These are phyloP conservation scores for Fusarium proliferatum DNA, from an alignment of 2,329 filamentous ascomycete genomes.

Conservation along the genomic window DNA sequence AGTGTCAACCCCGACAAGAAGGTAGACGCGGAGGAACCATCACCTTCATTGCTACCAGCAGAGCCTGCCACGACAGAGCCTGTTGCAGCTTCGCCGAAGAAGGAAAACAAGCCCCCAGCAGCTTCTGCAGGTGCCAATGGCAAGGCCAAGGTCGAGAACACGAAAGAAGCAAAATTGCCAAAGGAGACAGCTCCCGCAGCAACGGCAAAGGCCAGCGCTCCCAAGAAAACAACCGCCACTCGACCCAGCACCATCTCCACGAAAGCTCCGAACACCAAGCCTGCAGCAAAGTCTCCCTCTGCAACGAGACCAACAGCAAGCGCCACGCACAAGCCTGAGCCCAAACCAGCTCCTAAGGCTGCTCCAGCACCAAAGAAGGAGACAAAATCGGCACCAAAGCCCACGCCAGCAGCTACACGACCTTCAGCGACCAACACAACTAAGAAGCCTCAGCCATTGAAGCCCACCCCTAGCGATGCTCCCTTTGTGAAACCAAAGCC, in stretches of 20 bases:
- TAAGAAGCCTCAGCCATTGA: conserved; percentile 59
- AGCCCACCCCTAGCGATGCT: conserved; percentile 53
- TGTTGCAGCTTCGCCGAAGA: conserved; percentile 21
- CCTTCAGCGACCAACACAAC: conserved; percentile 47
- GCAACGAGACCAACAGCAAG: conserved; percentile 40
- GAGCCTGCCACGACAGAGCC: conserved; percentile 27
- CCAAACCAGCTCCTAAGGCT: conserved; percentile 48
- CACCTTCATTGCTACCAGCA: conserved; percentile 22
- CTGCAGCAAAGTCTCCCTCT: conserved; percentile 36
- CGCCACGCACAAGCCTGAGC: conserved; percentile 39
- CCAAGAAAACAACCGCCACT: conserved; percentile 34
- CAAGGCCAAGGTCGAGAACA: conserved; percentile 41
- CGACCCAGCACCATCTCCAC: conserved; percentile 42
- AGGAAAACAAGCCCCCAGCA: conserved; percentile 21
- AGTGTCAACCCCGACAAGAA: conserved; percentile 56
- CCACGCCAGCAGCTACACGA: conserved; percentile 43
- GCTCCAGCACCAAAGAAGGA: conserved; percentile 50
- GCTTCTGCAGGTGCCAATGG: conserved; percentile 35
- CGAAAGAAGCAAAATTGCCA: background rate
- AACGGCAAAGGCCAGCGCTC: conserved; percentile 19
- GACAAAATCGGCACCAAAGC: conserved; percentile 40
- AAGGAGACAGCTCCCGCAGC: conserved; percentile 29
- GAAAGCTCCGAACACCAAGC: conserved; percentile 37
- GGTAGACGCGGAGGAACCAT: conserved; percentile 53
- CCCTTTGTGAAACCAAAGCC: conserved; percentile 68